Evolutionary conservation across 2,329 filamentous ascomycete genomes (phyloP), one percentile per base, ranked within the genome.

Genomic region (Penicillium brevicompactum): DNA sequence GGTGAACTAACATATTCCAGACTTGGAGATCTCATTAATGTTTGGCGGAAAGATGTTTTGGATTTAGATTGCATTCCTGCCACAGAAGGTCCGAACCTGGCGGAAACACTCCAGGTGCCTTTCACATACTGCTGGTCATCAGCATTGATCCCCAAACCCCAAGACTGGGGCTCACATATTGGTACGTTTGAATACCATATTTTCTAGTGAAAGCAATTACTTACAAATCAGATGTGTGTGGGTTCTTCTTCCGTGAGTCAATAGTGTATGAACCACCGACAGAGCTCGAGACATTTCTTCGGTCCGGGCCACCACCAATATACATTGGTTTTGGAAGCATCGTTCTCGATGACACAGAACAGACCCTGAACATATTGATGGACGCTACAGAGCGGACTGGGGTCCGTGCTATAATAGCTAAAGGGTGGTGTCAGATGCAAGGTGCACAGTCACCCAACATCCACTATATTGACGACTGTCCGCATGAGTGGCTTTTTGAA

Each of bases 401-500:
- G n/a, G 74, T 75, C 5, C 74, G 82, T 14, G 81, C 79, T 3
- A 72, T 85, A 1, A 70, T 85, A 0, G 83, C 81, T 0, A 76
- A 77, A 49, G 81, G 81, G 2, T 84, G 80, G 81, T 76, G 79
- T 46, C 74, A 76, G 13, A 68, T 80, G 24, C 73, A 70, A 43
- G 72, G 68, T 5, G 70, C 69, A 30, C 65, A 58, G n/a, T 60
- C 53, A n/a, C 59, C 58, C 4, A 38, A 51, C n/a, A 70, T 83
- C 14, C 80, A 79, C 55, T 79, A 78, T 60, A 65, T 84, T 10
- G 81, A 74, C 1, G 80, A 84, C 51, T 79, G 76, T 38, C 82
- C 82, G 1, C 81, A 84, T 51, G 79, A 84, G 57, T 84, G 82
- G 82, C 71, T 84, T 0, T 84, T 84, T 61, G 75, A 81, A 58